phyloP scores from a whole-genome alignment of 345 rosid species.

The Acer saccharum region DNA sequence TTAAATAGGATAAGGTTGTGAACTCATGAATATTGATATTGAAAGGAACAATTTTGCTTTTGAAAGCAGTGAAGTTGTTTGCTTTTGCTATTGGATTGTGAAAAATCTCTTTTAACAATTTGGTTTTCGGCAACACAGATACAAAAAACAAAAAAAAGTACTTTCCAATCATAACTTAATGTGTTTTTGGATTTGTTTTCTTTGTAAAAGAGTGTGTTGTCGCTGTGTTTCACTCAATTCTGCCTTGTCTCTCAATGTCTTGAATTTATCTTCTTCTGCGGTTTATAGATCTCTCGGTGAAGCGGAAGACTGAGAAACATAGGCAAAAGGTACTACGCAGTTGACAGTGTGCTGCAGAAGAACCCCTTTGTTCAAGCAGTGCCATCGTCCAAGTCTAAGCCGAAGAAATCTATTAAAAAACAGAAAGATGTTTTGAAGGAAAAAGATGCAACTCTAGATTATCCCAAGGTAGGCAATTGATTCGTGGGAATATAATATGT shows the following conservation, averaged over 20 bases:
- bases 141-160: no score
- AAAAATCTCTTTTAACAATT: no score
- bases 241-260: no score
- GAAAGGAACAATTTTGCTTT: neutral
- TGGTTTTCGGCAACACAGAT: neutral
- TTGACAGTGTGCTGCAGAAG: conserved; percentile 66
- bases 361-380: conserved; percentile 76
- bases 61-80: neutral
- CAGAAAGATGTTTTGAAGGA: conserved; percentile 22
- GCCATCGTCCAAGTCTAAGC: conserved; percentile 63
- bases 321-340: conserved; percentile 67
- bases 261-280: neutral
- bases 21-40: neutral
- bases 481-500: neutral
- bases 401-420: conserved; percentile 43
- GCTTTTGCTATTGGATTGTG: neutral
- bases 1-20: neutral
- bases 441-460: conserved; percentile 32
- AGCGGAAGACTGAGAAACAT: conserved; percentile 77
- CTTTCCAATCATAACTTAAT: neutral
- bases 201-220: neutral
- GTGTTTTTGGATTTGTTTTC: neutral
- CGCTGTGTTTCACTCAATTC: neutral
- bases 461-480: conserved; percentile 38
- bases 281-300: conserved; percentile 65